Percentiles rank a stretch among this genome's conserved stretches.
phyloP scores from a whole-genome alignment of 768 basidiomycete species.

The Tephrocybe sp. region DNA sequence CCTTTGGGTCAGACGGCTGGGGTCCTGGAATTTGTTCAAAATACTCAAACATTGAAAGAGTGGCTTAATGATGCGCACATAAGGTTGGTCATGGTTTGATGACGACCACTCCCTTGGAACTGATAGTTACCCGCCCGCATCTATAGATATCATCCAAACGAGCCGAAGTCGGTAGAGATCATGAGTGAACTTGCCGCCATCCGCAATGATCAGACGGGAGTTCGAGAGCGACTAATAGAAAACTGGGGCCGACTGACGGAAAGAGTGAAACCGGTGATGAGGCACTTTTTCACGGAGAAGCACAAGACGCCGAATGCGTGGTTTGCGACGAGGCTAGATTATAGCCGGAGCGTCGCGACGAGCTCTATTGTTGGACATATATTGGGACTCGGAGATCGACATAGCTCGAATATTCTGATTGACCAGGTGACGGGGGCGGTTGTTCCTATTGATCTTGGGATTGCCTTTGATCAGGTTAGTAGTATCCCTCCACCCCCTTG shows the following conservation, averaged over 20 bases:
- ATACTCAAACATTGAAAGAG: constrained; percentile 60
- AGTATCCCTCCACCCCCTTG: background rate
- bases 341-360: constrained; percentile 89
- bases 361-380: constrained; percentile 93
- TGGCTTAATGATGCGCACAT: constrained; percentile 68
- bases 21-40: constrained; percentile 84
- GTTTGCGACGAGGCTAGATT: constrained; percentile 88
- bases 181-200: constrained; percentile 26
- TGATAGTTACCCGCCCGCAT: background rate
- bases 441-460: constrained; percentile 94
- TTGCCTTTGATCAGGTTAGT: constrained; percentile 90
- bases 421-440: constrained; percentile 82
- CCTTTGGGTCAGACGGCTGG: constrained; percentile 81
- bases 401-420: constrained; percentile 87
- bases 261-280: constrained; percentile 79
- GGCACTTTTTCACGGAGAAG: constrained; percentile 90
- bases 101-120: background rate
- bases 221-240: background rate
- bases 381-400: constrained; percentile 90
- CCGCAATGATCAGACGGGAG: constrained; percentile 22
- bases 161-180: constrained; percentile 35
- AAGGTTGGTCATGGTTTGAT: constrained; percentile 38
- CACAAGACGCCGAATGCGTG: constrained; percentile 87
- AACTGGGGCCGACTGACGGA: constrained; percentile 35
- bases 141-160: constrained; percentile 64